Evolutionary conservation across 179 eudicot genomes (phyloP), one percentile per base, ranked within the genome.

Genomic region (Gypsophila paniculata): DNA sequence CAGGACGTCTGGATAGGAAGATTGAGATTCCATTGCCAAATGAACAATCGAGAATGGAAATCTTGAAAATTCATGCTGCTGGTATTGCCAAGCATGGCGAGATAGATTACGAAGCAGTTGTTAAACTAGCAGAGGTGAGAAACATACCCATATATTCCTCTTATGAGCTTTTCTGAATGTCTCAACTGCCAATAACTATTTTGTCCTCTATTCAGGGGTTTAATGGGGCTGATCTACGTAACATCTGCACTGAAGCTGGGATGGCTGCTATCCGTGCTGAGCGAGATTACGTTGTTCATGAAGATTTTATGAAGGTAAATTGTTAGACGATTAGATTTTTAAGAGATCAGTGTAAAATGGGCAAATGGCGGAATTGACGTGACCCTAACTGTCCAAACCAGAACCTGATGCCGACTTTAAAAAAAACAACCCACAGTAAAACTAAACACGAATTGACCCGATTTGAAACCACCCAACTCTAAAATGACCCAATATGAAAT

Each of bases 21-120:
- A 94, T 94, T 5, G 97, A 94, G 80, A 94, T 91, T 38, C 99
- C 97, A 8, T 82, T 94, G 78, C 99, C 99, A 46, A 96, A 96
- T 85, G 99, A 96, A 75, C 97, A 96, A 76, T 93, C 99, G 49
- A 90, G 98, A 78, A 78, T 85, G 87, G 99, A 96, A 72, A 86
- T 96, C 52, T 88, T 96, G 52, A 96, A 93, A 74, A 96, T 96
- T 52, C 99, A 96, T 79, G 99, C 98, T 76, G 82, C 93, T 76
- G 99, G 99, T 65, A 96, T 96, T 75, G 99, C 99, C 68, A 96
- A 96, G 78, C 99, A 96, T 74, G 98, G 99, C 26, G 99, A 96
- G 69, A 96, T 96, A 23, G 99, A 96, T 83, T 96, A 96, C 65
- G 99, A 96, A 82, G 98, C 99, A 11, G 86, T 89, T 65, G 90